Evolutionary conservation across 805 yeast species (phyloP), one percentile per base, ranked within the genome.

Genomic region (Starmerella stigmatis): DNA sequence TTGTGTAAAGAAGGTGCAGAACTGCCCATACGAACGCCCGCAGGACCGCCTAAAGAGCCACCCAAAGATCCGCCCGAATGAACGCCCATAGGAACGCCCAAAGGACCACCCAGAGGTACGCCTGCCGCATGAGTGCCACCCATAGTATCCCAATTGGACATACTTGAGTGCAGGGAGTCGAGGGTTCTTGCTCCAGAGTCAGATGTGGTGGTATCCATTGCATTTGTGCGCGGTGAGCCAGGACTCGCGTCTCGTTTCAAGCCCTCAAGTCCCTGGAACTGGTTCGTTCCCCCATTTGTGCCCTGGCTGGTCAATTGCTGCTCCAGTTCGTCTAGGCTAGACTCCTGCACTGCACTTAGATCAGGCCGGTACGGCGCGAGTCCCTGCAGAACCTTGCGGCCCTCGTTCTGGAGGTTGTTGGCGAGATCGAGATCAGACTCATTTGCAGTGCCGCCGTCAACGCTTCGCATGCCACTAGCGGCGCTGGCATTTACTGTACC

Each of bases 291-390:
- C n/a, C 20, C 43, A 7, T 29, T 23, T 1, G 42, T 40, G 16
- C 34, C 46, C 28, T 42, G 49, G 35, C 53, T 47, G 13, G 55
- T 52, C 15, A 52, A 37, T 21, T 52, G 55, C 22, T 42, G 51
- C 39, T 52, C 55, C 10, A 52, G 45, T 32, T 47, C 44, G 27
- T 52, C 55, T 13, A 52, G 33, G 23, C 55, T 52, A 11, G 55
- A 52, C 33, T 52, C 55, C 16, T 25, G 51, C 8, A 51, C 47
- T 8, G 49, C 32, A 3, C 43, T 22, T 8, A 45, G 34, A 19
- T 40, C 27, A 9, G 51, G 39, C 13, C 41, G 41, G 46, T 38
- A 44, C 9, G 50, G 50, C 7, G 48, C 41, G 13, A 51, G 43
- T 3, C 52, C 51, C 27, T 47, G 47, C 13, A 52, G 41, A 1